phyloP scores from a whole-genome alignment of 192 early-diverging fungal genomes.

The Allomyces macrogynus region DNA sequence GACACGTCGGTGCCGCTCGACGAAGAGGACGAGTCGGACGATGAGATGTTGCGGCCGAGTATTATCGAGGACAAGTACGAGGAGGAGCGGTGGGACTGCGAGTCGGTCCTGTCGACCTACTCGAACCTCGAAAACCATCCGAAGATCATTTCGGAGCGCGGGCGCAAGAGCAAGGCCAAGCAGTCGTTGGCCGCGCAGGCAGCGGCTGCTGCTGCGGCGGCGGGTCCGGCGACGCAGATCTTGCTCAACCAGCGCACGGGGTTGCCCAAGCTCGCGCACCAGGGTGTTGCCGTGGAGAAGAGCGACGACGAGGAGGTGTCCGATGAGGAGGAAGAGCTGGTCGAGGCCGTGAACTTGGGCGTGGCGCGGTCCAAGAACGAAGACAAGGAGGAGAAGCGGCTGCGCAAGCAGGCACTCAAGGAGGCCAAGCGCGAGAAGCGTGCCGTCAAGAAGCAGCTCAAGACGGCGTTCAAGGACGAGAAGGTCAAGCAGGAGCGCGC shows the following conservation, averaged over 20 bases:
- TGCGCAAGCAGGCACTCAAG: slow-evolving; percentile 70
- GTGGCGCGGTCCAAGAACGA: slow-evolving; percentile 55
- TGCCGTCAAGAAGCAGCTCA: neutral
- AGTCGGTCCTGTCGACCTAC: slow-evolving; percentile 67
- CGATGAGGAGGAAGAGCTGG: neutral
- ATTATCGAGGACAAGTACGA: slow-evolving; percentile 7
- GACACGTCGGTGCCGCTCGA: slow-evolving; percentile 43
- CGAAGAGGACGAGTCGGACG: slow-evolving; percentile 38
- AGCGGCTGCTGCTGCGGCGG: slow-evolving; percentile 6
- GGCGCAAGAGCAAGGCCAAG: slow-evolving; percentile 45
- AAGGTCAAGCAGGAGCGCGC: neutral
- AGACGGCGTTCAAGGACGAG: neutral
- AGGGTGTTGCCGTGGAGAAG: slow-evolving; percentile 9
- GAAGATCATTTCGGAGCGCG: slow-evolving; percentile 46
- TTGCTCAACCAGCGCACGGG: slow-evolving; percentile 11
- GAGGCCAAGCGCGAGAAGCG: slow-evolving; percentile 28
- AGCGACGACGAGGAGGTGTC: slow-evolving; percentile 6
- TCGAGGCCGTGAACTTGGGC: slow-evolving; percentile 39
- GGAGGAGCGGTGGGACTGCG: slow-evolving; percentile 69
- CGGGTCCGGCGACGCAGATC: slow-evolving; percentile 9
- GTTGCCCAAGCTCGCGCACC: slow-evolving; percentile 5
- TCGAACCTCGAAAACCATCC: slow-evolving; percentile 91
- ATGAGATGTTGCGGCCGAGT: slow-evolving; percentile 36
- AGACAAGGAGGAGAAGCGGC: slow-evolving; percentile 78
- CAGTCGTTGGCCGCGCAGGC: slow-evolving; percentile 1